Evolutionary conservation across 768 basidiomycete genomes (phyloP), one percentile per base, ranked within the genome.

Genomic region (Serendipita sp.): DNA sequence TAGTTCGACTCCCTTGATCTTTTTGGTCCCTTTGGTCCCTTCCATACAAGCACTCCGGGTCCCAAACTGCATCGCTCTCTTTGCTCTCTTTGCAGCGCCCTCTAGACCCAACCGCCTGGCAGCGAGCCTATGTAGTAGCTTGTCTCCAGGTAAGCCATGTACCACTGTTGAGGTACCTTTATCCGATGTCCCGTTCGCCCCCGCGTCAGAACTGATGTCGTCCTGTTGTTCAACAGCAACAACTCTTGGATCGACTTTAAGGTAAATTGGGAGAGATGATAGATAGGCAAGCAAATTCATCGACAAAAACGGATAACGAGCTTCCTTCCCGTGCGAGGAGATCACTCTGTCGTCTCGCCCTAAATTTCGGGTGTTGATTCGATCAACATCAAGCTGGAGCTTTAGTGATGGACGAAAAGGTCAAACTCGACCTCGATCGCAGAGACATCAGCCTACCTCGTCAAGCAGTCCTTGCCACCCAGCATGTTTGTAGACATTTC

Each of bases 1-100:
- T 16, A 60, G 33, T 60, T 23, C 31, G 33, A n/a, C 55, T 16
- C 55, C 55, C 6, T 60, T 60, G 16, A 34, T 27, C 55, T 34
- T 23, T 44, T 46, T 62, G 5, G 58, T 63, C 11, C 46, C 62
- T 46, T 29, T 81, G 2, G 82, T 84, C 16, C 70, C 72, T 65
- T 85, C 83, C 89, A 92, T 91, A 65, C 88, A 76, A 16, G 90
- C 90, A 34, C 89, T 88, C 73, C 85, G 83, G 69, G 82, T 88
- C 16, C 95, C 95, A 75, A 99, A 99, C 70, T 98, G 96, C 88
- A 97, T 96, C 13, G 96, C 96, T 65, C 88, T 73, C 75, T 99
- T 99, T 72, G 87, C 92, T 67, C 90, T 77, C 62, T 68, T 65
- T 66, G 87, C 87, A 3, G 91, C 89, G 67, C 84, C 82, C 1